A percentile compares a stretch with the other conserved stretches of the same genome.
Conservation (phyloP, 257 asterid genomes). For the Mentha longifolia region DNA sequence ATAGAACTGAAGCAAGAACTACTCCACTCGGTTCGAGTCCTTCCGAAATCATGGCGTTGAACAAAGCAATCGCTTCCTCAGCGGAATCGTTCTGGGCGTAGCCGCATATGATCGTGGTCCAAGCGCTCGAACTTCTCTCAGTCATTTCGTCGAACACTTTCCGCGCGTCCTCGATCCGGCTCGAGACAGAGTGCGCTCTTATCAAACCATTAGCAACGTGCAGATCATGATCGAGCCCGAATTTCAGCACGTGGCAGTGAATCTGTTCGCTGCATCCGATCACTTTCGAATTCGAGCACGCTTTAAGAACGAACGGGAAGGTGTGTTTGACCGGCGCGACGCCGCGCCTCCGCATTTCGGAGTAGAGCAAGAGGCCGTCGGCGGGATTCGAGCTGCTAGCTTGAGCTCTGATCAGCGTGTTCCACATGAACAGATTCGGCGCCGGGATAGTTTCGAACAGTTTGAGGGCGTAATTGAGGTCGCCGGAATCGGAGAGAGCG, state of each 20-base stretch:
- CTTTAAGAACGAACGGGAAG: conserved; percentile 79
- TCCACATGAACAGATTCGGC: conserved; percentile 86
- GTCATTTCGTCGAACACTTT: conserved; percentile 68
- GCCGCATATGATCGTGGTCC: conserved; percentile 89
- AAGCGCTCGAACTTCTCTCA: conserved; percentile 54
- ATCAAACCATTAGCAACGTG: conserved; percentile 70
- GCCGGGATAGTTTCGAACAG: conserved; percentile 42
- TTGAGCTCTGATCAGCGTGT: conserved; percentile 77
- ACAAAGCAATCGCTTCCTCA: conserved; percentile 58
- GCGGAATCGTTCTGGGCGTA: conserved; percentile 67
- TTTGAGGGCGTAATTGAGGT: conserved; percentile 59
- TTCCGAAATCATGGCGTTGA: conserved; percentile 51
- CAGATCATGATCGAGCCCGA: conserved; percentile 62
- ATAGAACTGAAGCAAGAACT: conserved; percentile 66
- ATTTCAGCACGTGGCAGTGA: conserved; percentile 59
- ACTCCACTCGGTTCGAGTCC: conserved; percentile 67
- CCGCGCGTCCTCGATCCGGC: conserved; percentile 48
- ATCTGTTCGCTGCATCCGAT: conserved; percentile 50
- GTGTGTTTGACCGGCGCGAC: conserved; percentile 76
- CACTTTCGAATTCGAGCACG: conserved; percentile 49
- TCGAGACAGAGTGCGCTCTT: conserved; percentile 62
- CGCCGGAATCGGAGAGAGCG: conserved; percentile 67
- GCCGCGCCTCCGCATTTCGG: conserved; percentile 55
- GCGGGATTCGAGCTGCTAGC: conserved; percentile 52
- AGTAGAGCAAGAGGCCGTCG: conserved; percentile 48